These are phyloP conservation scores for Zymoseptoria crescenta DNA, from an alignment of 2,329 filamentous ascomycete genomes.

Conservation along the genomic window DNA sequence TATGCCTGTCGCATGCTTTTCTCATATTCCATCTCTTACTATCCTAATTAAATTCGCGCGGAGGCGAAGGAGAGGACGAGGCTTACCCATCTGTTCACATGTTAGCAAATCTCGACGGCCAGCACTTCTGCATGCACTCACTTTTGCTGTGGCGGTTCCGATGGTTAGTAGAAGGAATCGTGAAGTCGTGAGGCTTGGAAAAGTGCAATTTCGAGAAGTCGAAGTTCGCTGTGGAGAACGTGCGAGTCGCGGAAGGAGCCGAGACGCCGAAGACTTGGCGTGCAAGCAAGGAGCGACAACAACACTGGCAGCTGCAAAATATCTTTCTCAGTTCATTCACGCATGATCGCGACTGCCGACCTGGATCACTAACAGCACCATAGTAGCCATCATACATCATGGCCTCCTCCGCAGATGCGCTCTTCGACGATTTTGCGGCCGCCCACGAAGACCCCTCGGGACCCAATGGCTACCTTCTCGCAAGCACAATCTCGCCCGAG, in stretches of 20 bases:
- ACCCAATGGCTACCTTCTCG: constrained; percentile 61
- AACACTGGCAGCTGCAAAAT: background rate
- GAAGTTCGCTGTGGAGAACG: background rate
- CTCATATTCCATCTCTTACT: constrained; percentile 21
- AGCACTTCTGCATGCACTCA: constrained; percentile 14
- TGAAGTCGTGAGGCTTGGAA: background rate
- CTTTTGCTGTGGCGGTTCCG: constrained; percentile 19
- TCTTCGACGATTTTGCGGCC: constrained; percentile 65
- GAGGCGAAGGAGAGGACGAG: constrained; percentile 14
- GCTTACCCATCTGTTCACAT: constrained; percentile 54
- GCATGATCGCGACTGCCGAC: background rate
- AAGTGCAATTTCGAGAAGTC: background rate
- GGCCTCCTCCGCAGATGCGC: constrained; percentile 44
- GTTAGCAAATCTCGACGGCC: constrained; percentile 22
- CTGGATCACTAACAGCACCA: background rate
- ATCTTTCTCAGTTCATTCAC: background rate
- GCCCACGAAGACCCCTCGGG: constrained; percentile 61
- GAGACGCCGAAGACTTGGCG: background rate
- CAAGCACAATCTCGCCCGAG: constrained; percentile 66
- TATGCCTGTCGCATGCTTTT: constrained; percentile 1
- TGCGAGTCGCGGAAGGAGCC: background rate
- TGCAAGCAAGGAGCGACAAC: background rate
- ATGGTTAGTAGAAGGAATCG: background rate
- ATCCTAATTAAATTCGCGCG: constrained; percentile 14
- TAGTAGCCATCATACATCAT: background rate